Base-by-base conservation (phyloP, 129 eudicot genomes). In the Silybum marianum region DNA sequence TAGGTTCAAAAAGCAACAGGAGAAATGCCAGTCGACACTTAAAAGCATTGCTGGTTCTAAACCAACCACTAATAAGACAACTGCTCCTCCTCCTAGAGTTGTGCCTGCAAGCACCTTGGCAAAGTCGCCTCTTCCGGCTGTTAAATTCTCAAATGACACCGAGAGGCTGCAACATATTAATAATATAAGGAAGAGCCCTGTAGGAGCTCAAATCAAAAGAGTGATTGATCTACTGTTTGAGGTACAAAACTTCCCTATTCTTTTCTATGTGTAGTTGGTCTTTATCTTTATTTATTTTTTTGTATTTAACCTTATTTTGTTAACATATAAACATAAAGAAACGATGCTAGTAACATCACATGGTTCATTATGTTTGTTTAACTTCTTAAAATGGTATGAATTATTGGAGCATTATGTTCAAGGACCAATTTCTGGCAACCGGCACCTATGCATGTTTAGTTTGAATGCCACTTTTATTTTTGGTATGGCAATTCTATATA, bases 131-230 rank as follows among this genome's bases (percentile, higher is more conserved):
- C 75, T 87, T 21, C 87, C 93, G 39, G 83, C 90, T 0, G 81
- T 88, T 39, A 94, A 94, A 76, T 94, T 94, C 73, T 94, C 98
- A 7, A 90, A 85, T 86, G 92, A 94, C 74, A 90, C 98, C 7
- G 97, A 94, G 76, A 88, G 96, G 73, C 91, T 94, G 82, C 97
- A 92, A 46, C 88, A 85, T 76, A 92, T 94, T 74, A 88, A 94
- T 80, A 92, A 85, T 79, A 89, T 90, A 85, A 87, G 98, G 82
- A 94, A 92, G 76, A 87, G 90, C 36, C 93, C 97, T 69, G 92
- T 86, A 0, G 96, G 97, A 36, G 91, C 97, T 79, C 98, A 94
- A 73, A 92, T 94, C 13, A 94, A 92, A 80, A 88, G 91, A 73
- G 97, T 94, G 70, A 92, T 94, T 73, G 90, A 89, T 86, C 83